These are phyloP conservation scores for Penicillium tannophilum DNA, from an alignment of 495 filamentous ascomycete genomes.

Conservation along the genomic window DNA sequence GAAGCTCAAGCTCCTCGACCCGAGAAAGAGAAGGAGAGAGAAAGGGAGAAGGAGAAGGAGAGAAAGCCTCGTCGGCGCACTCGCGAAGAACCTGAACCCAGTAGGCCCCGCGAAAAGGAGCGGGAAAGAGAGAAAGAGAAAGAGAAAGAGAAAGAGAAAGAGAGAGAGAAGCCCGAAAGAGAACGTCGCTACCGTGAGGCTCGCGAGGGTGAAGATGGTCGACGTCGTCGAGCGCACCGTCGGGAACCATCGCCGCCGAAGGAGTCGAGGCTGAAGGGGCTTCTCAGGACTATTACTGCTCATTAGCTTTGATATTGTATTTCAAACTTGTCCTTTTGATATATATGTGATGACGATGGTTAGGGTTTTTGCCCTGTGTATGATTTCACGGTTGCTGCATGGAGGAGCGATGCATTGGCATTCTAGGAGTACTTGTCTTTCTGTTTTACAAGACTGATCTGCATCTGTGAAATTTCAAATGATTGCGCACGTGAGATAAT, in stretches of 20 bases:
- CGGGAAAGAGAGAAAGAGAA: conserved; percentile 5
- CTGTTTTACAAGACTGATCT: conserved; percentile 9
- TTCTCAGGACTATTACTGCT: conserved; percentile 42
- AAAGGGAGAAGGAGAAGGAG: conserved; percentile 12
- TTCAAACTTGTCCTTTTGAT: conserved; percentile 1
- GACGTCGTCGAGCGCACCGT: conserved; percentile 34
- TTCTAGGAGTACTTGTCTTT: conserved; percentile 22
- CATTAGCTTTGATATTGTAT: conserved; percentile 16
- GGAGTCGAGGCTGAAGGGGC: conserved; percentile 39
- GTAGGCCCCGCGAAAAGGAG: conserved; percentile 21
- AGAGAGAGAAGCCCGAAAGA: neutral
- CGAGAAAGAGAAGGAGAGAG: conserved; percentile 13
- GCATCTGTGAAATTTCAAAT: neutral
- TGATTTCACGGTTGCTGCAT: conserved; percentile 18
- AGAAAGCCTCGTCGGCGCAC: conserved; percentile 16
- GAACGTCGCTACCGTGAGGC: neutral
- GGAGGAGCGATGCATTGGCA: conserved; percentile 31
- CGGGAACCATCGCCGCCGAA: conserved; percentile 38
- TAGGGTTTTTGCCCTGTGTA: conserved; percentile 9
- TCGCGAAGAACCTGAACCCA: conserved; percentile 17
- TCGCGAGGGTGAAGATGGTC: conserved; percentile 17
- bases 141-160: neutral
- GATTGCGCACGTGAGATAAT: neutral
- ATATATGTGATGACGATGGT: conserved; percentile 7
- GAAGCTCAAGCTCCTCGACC: conserved; percentile 16